Base-by-base conservation (phyloP, 352 stramenopile genomes). In the Phytophthora niederhauseri region DNA sequence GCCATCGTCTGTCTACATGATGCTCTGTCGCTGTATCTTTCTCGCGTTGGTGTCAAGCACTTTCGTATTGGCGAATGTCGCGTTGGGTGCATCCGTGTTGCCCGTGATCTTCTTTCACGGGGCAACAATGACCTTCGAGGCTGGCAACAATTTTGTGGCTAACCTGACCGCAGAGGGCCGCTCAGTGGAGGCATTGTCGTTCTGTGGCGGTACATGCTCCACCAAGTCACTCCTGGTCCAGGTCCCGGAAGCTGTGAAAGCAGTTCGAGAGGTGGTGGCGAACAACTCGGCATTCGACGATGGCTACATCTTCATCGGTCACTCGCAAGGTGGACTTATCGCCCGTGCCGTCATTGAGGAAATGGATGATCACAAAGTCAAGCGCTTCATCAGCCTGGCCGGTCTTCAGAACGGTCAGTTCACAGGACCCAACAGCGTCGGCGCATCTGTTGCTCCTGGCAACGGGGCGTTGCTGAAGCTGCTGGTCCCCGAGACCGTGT, bases 251-350 rank as follows among this genome's bases (percentile, higher is more conserved):
- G 78, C 73, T 2, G 74, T 83, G 41, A 17, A 46, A 3, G 68
- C 77, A 28, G 68, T 83, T 43, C 69, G 66, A 3, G 41, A 61
- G n/a, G 46, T 81, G 7, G 59, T 70, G 0, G 46, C 52, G 31
- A 72, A 65, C 41, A 65, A 82, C 57, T 38, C 51, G n/a, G 43
- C 46, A 0, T 82, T 78, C 45, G 67, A 57, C 34, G 61, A 73
- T 9, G 78, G 78, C 46, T 86, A 86, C 65, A 59, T 80, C 57
- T 72, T 86, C 24, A 75, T 86, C 15, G 76, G 49, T n/a, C 73
- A 84, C 57, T 83, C 75, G 6, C 66, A 76, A 7, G 78, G 78
- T 12, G 78, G 73, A 0, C 45, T 71, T 1, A 64, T 86, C 17
- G 66, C 68, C 8, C 75, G 78, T 9, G 68, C 60, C 12, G 76